Base-by-base conservation (phyloP, 495 filamentous ascomycete species). In the Saxophila tyrrhenica region DNA sequence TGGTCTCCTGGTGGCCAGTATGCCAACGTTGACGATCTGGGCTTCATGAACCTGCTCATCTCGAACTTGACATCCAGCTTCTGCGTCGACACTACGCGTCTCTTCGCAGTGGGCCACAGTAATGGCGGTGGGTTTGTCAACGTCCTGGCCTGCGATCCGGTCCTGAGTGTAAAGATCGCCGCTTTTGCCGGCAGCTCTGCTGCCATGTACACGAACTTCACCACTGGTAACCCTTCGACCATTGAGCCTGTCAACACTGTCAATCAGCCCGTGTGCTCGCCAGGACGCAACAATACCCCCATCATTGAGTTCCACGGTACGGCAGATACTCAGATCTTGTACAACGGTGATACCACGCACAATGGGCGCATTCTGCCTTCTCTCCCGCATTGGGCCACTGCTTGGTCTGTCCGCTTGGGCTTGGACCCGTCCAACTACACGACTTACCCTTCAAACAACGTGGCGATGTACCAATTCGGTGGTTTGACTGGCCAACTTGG, bases 91-190 rank as follows among this genome's bases (percentile, higher is more conserved):
- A 57, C 63, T 7, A 60, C 60, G 32, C 73, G 76, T 22, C 65
- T 82, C 32, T 81, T 76, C 51, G 76, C 78, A 1, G 70, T 72
- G 2, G 79, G 80, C 2, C 77, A 78, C 55, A 80, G 77, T 0
- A 78, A 81, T 57, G 80, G 79, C 19, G 80, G 78, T 2, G 77
- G 77, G 1, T 76, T 82, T 51, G 39, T 43, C 17, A 67, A 66
- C 25, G 64, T 75, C 0, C 70, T 83, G 0, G 78, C 80, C 1
- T 82, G 80, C 64, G 64, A 74, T 43, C 50, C 66, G 3, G 66
- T 52, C 61, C 35, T 69, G 56, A 22, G 56, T 39, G 9, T 59
- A 58, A 41, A 38, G 3, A 69, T 77, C 20, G 72, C 73, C 1
- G 74, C 70, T 1, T 75, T 77, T 46, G 73, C 72, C 1, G 63